phyloP scores from a whole-genome alignment of 164 flowering plant species.

The Umbellularia californica region DNA sequence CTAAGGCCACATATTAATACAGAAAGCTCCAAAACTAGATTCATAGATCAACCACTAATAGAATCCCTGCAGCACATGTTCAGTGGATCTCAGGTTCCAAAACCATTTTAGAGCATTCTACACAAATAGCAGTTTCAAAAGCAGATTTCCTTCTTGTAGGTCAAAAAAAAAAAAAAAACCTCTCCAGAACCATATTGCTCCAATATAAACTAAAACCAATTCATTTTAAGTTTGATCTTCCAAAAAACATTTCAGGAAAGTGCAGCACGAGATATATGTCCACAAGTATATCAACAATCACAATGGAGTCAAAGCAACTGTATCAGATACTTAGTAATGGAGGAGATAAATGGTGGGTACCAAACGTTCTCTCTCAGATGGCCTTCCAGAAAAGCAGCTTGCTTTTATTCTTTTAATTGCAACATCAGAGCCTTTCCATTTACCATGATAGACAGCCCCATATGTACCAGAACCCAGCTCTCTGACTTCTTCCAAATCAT shows the following conservation, averaged over 20 bases:
- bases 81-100: too few species aligned
- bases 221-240: too few species aligned
- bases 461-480: constrained; percentile 95
- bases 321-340: not conserved
- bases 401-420: constrained; percentile 97
- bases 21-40: too few species aligned
- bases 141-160: not conserved
- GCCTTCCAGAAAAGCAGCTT: constrained; percentile 95
- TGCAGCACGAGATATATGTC: too few species aligned
- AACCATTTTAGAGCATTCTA: not conserved
- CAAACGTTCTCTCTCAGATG: constrained; percentile 95
- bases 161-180: too few species aligned
- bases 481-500: constrained; percentile 91
- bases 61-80: too few species aligned
- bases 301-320: not conserved
- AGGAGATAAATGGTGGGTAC: constrained; percentile 33
- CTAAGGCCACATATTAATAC: too few species aligned
- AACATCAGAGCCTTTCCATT: constrained; percentile 99
- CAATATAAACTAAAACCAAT: too few species aligned
- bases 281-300: not conserved
- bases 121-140: not conserved
- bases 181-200: too few species aligned
- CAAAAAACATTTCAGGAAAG: too few species aligned
- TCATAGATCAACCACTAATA: too few species aligned
- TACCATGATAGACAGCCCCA: constrained; percentile 97